A percentile compares a stretch with the other conserved stretches of the same genome.
Evolutionary conservation across 371 early-diverging fungal genomes (phyloP).

Genomic region (Actinomortierella wolfii): DNA sequence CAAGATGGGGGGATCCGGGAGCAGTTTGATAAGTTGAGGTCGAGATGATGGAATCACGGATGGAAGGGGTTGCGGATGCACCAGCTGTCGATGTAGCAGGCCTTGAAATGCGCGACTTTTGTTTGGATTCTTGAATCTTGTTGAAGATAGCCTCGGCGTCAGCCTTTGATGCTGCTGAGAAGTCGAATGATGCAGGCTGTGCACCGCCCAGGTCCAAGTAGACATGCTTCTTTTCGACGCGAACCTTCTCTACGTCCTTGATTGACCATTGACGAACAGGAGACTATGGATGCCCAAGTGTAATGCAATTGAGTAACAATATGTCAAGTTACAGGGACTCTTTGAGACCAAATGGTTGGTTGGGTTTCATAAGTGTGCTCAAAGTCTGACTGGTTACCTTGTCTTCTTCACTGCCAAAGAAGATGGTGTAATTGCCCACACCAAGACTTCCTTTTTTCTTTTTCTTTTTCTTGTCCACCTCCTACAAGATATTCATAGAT

Average conservation of each 20-base stretch:
- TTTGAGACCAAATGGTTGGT: no score
- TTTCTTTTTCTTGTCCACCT: conserved; percentile 78
- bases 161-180: conserved; percentile 67
- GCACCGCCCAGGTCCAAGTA: conserved; percentile 65
- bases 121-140: conserved; percentile 63
- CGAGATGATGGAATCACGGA: conserved; percentile 32
- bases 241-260: conserved; percentile 60
- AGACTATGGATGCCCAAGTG: conserved; percentile 22
- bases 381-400: conserved; percentile 54
- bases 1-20: conserved; percentile 27
- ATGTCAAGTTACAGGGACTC: background rate
- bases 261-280: conserved; percentile 73
- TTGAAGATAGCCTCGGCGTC: conserved; percentile 71
- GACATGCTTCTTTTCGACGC: conserved; percentile 66
- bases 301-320: background rate
- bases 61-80: conserved; percentile 12
- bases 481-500: conserved; percentile 47
- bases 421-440: conserved; percentile 69
- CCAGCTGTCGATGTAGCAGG: conserved; percentile 26
- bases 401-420: conserved; percentile 74
- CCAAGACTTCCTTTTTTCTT: conserved; percentile 74
- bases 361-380: no score
- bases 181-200: conserved; percentile 61
- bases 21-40: conserved; percentile 43
- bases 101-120: conserved; percentile 48